Conservation (phyloP, 306 rosid genomes). For the Lathyrus oleraceus region DNA sequence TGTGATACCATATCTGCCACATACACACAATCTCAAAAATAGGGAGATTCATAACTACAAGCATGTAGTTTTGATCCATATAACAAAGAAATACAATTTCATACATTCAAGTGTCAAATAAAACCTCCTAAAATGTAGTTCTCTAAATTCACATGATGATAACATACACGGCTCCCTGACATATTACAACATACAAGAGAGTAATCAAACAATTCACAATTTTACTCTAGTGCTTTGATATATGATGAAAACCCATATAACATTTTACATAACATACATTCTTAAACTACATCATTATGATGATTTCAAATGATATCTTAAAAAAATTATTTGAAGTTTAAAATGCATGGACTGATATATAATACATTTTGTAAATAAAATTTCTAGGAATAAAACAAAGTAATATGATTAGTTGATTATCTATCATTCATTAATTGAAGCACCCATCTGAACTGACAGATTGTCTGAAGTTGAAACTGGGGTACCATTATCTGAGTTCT, state of each 20-base stretch:
- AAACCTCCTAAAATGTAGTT: background rate
- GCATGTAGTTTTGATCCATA: background rate
- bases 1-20: background rate
- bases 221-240: background rate
- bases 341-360: slow-evolving; percentile 4
- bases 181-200: background rate
- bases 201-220: background rate
- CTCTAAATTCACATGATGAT: background rate
- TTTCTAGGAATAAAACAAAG: too few species aligned
- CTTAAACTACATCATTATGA: background rate
- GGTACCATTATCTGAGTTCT: slow-evolving; percentile 60
- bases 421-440: slow-evolving; percentile 14
- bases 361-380: background rate
- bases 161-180: background rate
- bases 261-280: slow-evolving; percentile 3
- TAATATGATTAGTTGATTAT: background rate
- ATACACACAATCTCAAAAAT: background rate
- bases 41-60: background rate
- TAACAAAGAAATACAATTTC: background rate
- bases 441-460: slow-evolving; percentile 63
- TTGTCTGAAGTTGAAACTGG: slow-evolving; percentile 65
- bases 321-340: background rate
- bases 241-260: background rate
- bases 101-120: background rate
- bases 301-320: slow-evolving; percentile 3